Evolutionary conservation across 176 grass and related monocot genomes (phyloP).

Genomic region (Carex parvula): DNA sequence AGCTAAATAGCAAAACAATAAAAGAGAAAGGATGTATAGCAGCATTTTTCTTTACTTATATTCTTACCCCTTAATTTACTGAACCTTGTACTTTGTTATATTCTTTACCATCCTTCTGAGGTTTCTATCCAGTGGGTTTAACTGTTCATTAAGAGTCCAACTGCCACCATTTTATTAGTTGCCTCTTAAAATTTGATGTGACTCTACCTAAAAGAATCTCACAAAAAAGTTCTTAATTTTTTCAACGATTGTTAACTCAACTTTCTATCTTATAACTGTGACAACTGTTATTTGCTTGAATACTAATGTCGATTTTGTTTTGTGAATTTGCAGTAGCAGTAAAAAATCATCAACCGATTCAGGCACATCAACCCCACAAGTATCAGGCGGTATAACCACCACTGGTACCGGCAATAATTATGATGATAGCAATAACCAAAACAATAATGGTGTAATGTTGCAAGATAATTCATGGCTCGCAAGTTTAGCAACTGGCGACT

Average conservation of each 20-base stretch:
- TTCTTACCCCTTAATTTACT: neutral
- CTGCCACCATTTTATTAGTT: conserved; percentile 10
- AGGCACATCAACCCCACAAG: conserved; percentile 20
- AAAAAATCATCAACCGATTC: conserved; percentile 46
- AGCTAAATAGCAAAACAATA: neutral
- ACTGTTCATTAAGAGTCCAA: conserved; percentile 18
- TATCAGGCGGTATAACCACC: conserved; percentile 26
- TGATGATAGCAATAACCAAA: neutral
- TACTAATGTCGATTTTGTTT: conserved; percentile 13
- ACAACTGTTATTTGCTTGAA: neutral
- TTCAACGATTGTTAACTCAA: neutral
- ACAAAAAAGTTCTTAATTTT: neutral
- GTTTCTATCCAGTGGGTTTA: conserved; percentile 9
- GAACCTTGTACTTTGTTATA: conserved; percentile 14
- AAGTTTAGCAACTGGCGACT: conserved; percentile 64
- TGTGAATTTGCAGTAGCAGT: conserved; percentile 34
- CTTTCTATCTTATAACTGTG: neutral
- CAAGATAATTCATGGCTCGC: conserved; percentile 72
- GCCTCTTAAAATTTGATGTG: conserved; percentile 9
- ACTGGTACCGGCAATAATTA: conserved; percentile 1
- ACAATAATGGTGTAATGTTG: conserved; percentile 55
- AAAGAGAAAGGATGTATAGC: neutral
- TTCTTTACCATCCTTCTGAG: conserved; percentile 22
- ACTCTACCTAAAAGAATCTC: neutral
- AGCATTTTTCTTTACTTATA: conserved; percentile 2